Conservation (phyloP, 768 basidiomycete species). For the Mycena sanguinolenta region DNA sequence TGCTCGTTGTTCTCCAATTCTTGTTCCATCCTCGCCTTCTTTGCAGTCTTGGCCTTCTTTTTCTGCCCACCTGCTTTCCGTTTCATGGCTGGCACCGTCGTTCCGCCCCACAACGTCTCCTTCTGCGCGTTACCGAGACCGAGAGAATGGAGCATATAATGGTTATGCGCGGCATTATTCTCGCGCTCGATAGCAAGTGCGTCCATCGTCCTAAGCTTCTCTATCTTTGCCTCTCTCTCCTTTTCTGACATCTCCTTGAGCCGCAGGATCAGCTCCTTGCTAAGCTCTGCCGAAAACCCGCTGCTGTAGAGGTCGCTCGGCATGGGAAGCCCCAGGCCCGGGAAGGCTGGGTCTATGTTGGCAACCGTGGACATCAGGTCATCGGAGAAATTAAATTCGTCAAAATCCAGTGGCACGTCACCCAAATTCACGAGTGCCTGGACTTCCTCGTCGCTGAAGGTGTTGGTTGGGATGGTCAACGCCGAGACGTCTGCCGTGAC, state of each 20-base stretch:
- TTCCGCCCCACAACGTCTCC: slow-evolving; percentile 19
- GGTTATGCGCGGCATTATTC: not conserved
- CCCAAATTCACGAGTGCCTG: too few relatives aligned
- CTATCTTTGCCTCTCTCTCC: not conserved
- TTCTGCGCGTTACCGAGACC: slow-evolving; percentile 9
- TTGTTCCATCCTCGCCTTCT: not conserved
- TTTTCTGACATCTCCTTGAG: not conserved
- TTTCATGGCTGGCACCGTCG: not conserved
- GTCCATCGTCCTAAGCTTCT: not conserved
- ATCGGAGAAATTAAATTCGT: too few relatives aligned
- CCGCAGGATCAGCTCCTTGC: too few relatives aligned
- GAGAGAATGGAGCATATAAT: slow-evolving; percentile 2
- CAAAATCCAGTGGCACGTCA: too few relatives aligned
- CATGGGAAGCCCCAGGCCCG: too few relatives aligned
- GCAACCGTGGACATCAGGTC: too few relatives aligned
- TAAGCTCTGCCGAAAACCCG: too few relatives aligned
- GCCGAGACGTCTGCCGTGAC: too few relatives aligned
- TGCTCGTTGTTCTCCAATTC: not conserved
- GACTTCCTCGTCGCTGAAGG: too few relatives aligned
- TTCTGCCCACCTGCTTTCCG: not conserved
- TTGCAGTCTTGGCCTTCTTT: not conserved
- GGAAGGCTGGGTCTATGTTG: too few relatives aligned
- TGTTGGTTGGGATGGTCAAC: too few relatives aligned
- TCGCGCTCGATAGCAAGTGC: not conserved
- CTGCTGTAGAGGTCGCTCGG: too few relatives aligned